Base-by-base conservation (phyloP, 2,329 filamentous ascomycete genomes). In the Mycosphaerella sp. region DNA sequence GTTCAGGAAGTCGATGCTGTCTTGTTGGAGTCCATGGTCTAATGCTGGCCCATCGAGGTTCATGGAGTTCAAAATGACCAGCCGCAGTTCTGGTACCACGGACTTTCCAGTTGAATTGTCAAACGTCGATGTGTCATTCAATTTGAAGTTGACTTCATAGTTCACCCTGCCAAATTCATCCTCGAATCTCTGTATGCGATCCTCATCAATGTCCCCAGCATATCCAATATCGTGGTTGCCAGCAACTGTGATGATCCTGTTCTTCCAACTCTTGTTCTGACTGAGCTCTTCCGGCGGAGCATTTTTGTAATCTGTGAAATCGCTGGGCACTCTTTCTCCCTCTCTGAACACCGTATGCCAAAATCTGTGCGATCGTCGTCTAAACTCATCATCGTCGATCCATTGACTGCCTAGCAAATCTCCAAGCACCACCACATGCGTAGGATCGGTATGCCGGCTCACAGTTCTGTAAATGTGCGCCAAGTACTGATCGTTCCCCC, bases 141-240 rank as follows among this genome's bases (percentile, higher is more conserved):
- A 52, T 70, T 58, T 64, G 51, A 97, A 82, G 30, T 84, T 80
- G 9, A 95, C 78, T 64, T 95, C 89, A 78, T 95, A 98, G 68
- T 97, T 95, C 14, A 87, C 82, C 58, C 83, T 87, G 50, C 93
- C 93, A 72, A 95, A 98, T 1, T 80, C 79, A 17, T 78, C 76
- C 70, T 95, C 89, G 66, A 97, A 98, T 1, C 93, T 80, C 25
- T 80, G 75, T 49, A 96, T 75, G 3, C 89, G 81, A 55, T 81
- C 76, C n/a, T 77, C 72, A 36, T 85, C 89, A 55, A 97, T 78
- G 68, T 98, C 93, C 2, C 93, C 93, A 0, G 90, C 89, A 67
- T 98, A 98, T 30, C 93, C 93, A 64, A 98, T 84, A 68, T 98
- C 93, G 66, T 98, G 93, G 65, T 98, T 98, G 1, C 93, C 93